Conservation (phyloP, 2,329 filamentous ascomycete species). For the Aspergillus intermedius region DNA sequence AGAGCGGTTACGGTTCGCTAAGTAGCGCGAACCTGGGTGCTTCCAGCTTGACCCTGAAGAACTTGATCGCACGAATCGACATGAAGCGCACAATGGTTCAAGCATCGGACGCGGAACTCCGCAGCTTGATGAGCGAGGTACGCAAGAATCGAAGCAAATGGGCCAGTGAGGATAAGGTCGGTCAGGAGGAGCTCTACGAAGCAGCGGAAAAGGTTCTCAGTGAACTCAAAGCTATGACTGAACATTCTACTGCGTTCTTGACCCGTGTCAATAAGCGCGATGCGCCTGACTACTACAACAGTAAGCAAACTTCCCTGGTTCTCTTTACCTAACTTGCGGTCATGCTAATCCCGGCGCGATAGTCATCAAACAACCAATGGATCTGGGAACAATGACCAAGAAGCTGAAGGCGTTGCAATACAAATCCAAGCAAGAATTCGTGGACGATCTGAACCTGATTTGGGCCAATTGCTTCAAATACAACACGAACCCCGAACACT, state of each 20-base stretch:
- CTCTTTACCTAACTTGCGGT: background rate
- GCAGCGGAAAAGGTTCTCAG: conserved; percentile 93
- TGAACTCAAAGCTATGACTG: conserved; percentile 92
- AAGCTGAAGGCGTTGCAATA: conserved; percentile 77
- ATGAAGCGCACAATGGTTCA: conserved; percentile 82
- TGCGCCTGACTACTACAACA: conserved; percentile 87
- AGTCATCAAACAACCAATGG: conserved; percentile 97
- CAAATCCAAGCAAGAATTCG: conserved; percentile 90
- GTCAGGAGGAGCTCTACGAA: conserved; percentile 96
- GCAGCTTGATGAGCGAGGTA: conserved; percentile 92
- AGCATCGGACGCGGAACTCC: conserved; percentile 86
- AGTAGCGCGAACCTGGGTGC: conserved; percentile 92
- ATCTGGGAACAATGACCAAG: conserved; percentile 96
- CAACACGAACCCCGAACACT: conserved; percentile 83
- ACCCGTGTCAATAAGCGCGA: conserved; percentile 95
- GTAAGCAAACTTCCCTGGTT: conserved; percentile 48
- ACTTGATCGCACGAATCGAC: conserved; percentile 93
- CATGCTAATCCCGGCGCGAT: conserved; percentile 4
- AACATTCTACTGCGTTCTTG: conserved; percentile 94
- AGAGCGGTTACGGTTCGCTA: conserved; percentile 74
- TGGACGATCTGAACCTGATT: conserved; percentile 85
- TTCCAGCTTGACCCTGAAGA: conserved; percentile 91
- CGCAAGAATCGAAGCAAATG: conserved; percentile 97
- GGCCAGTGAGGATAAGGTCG: conserved; percentile 95
- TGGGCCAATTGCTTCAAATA: conserved; percentile 97